These are phyloP conservation scores for Eucalyptus curtisii DNA, from an alignment of 345 rosid species.

Conservation along the genomic window DNA sequence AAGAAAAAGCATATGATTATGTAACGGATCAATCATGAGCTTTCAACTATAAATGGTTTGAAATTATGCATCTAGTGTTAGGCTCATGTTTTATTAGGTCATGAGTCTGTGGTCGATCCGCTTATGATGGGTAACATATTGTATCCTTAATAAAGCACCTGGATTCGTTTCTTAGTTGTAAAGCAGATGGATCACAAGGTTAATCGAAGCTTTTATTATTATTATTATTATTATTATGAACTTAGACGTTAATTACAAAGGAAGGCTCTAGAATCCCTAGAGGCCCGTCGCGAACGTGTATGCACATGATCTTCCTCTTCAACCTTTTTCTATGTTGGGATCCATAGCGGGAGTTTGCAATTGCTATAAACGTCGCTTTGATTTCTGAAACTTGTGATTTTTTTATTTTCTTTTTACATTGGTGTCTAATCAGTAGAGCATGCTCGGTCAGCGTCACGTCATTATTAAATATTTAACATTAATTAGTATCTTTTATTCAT, in stretches of 20 bases:
- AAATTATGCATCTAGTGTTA: background rate
- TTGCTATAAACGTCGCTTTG: background rate
- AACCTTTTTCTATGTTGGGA: background rate
- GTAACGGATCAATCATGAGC: background rate
- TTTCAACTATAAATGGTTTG: background rate
- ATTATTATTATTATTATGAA: background rate
- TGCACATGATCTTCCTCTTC: background rate
- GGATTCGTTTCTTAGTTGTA: background rate
- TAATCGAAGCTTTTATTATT: background rate
- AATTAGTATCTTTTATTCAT: background rate
- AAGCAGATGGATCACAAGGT: background rate
- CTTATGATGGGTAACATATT: background rate
- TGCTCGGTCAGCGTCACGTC: background rate
- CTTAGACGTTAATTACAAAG: background rate
- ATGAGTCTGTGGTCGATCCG: background rate
- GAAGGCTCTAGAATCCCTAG: background rate
- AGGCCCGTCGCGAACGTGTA: background rate
- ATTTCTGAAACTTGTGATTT: background rate
- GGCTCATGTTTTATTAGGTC: background rate
- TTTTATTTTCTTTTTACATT: background rate
- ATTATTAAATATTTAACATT: background rate
- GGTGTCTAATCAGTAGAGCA: background rate
- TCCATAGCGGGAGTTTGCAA: background rate
- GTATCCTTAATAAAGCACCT: background rate
- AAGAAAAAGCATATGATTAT: background rate